Conservation (phyloP, 2,329 filamentous ascomycete genomes). For the Truncatella angustata region DNA sequence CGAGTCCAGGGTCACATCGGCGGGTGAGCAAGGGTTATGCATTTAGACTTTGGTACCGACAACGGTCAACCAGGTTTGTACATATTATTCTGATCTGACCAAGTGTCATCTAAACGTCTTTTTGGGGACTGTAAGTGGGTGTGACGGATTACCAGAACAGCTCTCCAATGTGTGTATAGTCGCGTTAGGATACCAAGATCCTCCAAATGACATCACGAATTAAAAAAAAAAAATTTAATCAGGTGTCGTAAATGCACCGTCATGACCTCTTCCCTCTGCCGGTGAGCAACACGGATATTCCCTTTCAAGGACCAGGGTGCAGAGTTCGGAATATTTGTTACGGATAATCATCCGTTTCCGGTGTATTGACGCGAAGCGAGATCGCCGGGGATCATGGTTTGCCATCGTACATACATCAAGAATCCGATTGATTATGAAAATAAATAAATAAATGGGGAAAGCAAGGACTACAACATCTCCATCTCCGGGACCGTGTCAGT, state of each 20-base stretch:
- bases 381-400: slow-evolving; percentile 1
- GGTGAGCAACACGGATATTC: slow-evolving; percentile 1
- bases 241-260: too few relatives aligned
- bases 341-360: slow-evolving; percentile 3
- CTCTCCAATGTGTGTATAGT: too few relatives aligned
- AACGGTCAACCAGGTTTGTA: not conserved
- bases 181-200: too few relatives aligned
- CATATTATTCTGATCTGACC: not conserved
- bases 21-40: not conserved
- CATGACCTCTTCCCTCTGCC: not conserved
- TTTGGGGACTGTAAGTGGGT: not conserved
- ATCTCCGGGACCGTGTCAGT: too few relatives aligned
- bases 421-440: slow-evolving; percentile 2
- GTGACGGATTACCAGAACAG: too few relatives aligned
- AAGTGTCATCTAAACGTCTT: not conserved
- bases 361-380: slow-evolving; percentile 5
- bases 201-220: not conserved
- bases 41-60: slow-evolving; percentile 5
- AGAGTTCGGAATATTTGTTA: not conserved
- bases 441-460: not conserved
- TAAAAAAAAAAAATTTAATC: not conserved
- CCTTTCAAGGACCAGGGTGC: not conserved
- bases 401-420: slow-evolving; percentile 5
- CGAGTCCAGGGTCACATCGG: not conserved
- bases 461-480: not conserved